These are phyloP conservation scores for Acaromyces ingoldii DNA, from an alignment of 1,284 basidiomycete species.

Conservation along the genomic window DNA sequence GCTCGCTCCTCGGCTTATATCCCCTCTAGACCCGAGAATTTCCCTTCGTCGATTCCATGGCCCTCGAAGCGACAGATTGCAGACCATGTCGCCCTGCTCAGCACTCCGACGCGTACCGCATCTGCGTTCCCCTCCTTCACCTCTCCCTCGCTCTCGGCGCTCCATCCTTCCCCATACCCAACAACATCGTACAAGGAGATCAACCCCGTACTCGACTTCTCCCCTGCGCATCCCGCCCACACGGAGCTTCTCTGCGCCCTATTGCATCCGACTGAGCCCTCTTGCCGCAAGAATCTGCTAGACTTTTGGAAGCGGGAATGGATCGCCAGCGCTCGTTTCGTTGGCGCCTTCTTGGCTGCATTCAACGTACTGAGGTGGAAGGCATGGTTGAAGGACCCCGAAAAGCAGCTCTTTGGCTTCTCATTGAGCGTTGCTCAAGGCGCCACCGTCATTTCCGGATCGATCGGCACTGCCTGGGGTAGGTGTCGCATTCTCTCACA, in stretches of 20 bases:
- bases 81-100: slow-evolving; percentile 31
- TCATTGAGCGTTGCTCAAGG: slow-evolving; percentile 30
- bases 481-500: neutral
- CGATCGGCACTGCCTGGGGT: slow-evolving; percentile 40
- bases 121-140: slow-evolving; percentile 36
- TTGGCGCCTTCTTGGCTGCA: slow-evolving; percentile 16
- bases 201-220: slow-evolving; percentile 41
- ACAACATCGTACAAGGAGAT: slow-evolving; percentile 24
- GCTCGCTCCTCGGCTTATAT: slow-evolving; percentile 35
- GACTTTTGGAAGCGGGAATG: slow-evolving; percentile 31
- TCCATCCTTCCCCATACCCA: slow-evolving; percentile 26
- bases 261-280: slow-evolving; percentile 37
- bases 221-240: slow-evolving; percentile 40
- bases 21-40: slow-evolving; percentile 27
- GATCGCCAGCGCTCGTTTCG: slow-evolving; percentile 32
- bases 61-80: slow-evolving; percentile 26
- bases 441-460: slow-evolving; percentile 40
- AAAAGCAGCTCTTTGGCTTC: slow-evolving; percentile 36
- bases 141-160: slow-evolving; percentile 35
- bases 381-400: slow-evolving; percentile 32
- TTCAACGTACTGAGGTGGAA: slow-evolving; percentile 15
- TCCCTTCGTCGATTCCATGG: slow-evolving; percentile 33
- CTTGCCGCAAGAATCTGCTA: slow-evolving; percentile 26
- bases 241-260: slow-evolving; percentile 32
- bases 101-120: slow-evolving; percentile 21